Conservation (phyloP, 1,284 basidiomycete species). For the Trichosporon sp. region DNA sequence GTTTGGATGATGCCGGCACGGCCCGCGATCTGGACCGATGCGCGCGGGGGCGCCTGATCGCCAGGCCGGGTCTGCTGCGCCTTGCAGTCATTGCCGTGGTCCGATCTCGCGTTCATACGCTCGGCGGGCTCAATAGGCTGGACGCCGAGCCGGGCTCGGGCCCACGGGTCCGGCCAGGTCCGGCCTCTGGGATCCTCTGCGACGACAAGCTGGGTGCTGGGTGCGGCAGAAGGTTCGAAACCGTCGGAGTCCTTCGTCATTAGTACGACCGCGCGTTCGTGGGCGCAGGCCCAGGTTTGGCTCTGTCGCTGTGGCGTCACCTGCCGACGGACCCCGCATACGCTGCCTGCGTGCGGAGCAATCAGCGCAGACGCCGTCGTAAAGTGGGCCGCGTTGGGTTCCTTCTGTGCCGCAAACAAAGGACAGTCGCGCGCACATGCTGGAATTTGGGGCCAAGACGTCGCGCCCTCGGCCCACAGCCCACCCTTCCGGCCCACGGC, state of each 20-base stretch:
- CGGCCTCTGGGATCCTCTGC: neutral
- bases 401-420: neutral
- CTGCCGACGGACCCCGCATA: neutral
- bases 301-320: neutral
- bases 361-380: neutral
- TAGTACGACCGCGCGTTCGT: neutral
- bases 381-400: neutral
- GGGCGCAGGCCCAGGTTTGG: neutral
- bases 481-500: neutral
- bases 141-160: neutral
- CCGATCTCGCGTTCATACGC: neutral
- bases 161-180: too few species aligned
- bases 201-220: neutral
- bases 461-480: neutral
- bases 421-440: neutral
- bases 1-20: neutral
- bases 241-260: neutral
- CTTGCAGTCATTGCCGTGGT: neutral
- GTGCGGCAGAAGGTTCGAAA: neutral
- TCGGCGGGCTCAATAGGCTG: neutral
- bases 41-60: neutral
- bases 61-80: neutral
- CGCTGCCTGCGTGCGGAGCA: neutral
- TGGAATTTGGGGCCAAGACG: neutral
- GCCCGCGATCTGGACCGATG: neutral